Conservation (phyloP, 768 basidiomycete species). For the Suillus subalutaceus region DNA sequence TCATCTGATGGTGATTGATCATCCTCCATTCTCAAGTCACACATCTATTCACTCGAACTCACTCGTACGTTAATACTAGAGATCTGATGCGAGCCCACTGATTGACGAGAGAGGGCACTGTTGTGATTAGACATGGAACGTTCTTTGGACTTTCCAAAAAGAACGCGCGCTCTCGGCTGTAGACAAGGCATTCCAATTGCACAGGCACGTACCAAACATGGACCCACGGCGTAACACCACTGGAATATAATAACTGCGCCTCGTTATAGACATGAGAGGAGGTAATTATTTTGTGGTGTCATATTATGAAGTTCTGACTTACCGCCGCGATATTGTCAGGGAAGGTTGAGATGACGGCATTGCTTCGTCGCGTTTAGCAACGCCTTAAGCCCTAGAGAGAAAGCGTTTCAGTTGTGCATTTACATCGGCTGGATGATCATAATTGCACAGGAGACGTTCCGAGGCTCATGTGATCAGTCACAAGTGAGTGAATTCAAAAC, state of each 20-base stretch:
- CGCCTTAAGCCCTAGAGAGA: conserved; percentile 31
- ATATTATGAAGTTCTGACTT: conserved; percentile 8
- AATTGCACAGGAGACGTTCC: conserved; percentile 14
- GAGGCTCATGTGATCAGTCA: conserved; percentile 29
- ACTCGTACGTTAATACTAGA: conserved; percentile 2
- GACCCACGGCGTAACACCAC: conserved; percentile 8
- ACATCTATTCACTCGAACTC: background rate
- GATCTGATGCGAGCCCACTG: background rate
- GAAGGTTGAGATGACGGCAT: conserved; percentile 24
- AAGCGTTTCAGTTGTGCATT: conserved; percentile 10
- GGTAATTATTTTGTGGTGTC: conserved; percentile 6
- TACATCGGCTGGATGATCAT: conserved; percentile 15
- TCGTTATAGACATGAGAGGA: conserved; percentile 23
- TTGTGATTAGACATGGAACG: background rate
- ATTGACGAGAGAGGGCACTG: background rate
- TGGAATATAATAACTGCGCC: conserved; percentile 18
- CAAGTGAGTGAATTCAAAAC: conserved; percentile 15
- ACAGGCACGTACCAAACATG: background rate
- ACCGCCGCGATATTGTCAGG: conserved; percentile 2
- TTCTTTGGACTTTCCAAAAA: conserved; percentile 3
- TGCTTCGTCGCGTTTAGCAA: conserved; percentile 20
- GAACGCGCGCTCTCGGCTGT: background rate
- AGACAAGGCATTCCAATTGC: background rate
- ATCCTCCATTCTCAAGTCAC: conserved; percentile 2
- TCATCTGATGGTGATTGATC: conserved; percentile 30